These are phyloP conservation scores for Platanthera guangdongensis DNA, from an alignment of 106 monocot genomes.

Conservation along the genomic window DNA sequence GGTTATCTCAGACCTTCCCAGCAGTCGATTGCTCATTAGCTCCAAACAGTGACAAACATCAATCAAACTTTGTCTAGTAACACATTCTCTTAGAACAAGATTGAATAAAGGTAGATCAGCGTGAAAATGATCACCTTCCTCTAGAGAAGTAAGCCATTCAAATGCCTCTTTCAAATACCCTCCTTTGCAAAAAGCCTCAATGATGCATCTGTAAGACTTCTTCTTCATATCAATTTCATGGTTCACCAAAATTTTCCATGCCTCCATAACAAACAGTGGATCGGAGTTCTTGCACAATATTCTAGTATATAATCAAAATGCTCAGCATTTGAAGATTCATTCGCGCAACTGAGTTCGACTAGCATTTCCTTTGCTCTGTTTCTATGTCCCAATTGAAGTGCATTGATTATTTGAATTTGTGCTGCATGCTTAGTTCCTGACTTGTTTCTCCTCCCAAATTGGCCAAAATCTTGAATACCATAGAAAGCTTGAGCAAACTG, in stretches of 20 bases:
- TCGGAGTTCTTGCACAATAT: slow-evolving; percentile 53
- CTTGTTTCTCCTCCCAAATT: slow-evolving; percentile 6
- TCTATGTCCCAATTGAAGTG: slow-evolving; percentile 47
- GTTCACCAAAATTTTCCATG: slow-evolving; percentile 74
- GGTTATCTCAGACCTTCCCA: slow-evolving; percentile 89
- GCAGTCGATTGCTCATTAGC: slow-evolving; percentile 45
- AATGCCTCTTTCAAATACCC: slow-evolving; percentile 85
- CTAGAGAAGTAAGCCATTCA: slow-evolving; percentile 47
- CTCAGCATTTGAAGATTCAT: slow-evolving; percentile 17
- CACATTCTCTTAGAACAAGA: slow-evolving; percentile 50
- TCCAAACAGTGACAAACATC: slow-evolving; percentile 50
- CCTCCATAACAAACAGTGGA: slow-evolving; percentile 79
- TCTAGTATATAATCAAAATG: slow-evolving; percentile 51
- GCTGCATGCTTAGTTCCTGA: slow-evolving; percentile 8
- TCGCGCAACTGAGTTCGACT: slow-evolving; percentile 15
- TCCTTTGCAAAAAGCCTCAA: slow-evolving; percentile 58
- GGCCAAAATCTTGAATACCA: slow-evolving; percentile 22
- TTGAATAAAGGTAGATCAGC: slow-evolving; percentile 44
- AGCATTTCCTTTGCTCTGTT: slow-evolving; percentile 42
- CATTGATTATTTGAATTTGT: slow-evolving; percentile 49
- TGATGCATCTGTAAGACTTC: slow-evolving; percentile 42
- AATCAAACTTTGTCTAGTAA: slow-evolving; percentile 19
- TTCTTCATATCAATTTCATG: slow-evolving; percentile 32
- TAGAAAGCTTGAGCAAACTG: slow-evolving; percentile 14
- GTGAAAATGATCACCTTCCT: slow-evolving; percentile 28